Percentiles rank a stretch among this genome's conserved stretches.
Conservation (phyloP, 2,329 filamentous ascomycete species). For the Cercospora canescens region DNA sequence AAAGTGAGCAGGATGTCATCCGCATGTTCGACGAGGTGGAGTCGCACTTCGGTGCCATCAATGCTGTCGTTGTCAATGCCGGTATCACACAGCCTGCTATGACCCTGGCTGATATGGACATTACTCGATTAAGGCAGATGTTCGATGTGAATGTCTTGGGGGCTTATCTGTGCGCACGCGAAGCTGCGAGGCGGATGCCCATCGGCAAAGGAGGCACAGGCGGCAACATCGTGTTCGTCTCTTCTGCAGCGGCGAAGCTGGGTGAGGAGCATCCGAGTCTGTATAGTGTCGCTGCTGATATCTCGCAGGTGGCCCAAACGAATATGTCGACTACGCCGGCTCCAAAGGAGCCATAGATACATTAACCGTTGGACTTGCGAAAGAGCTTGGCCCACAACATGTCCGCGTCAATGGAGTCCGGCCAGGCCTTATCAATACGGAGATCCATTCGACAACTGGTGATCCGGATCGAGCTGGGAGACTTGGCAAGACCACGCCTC, state of each 20-base stretch:
- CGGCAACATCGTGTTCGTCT: slow-evolving; percentile 31
- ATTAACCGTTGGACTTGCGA: slow-evolving; percentile 28
- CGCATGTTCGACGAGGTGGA: slow-evolving; percentile 28
- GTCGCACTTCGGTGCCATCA: slow-evolving; percentile 20
- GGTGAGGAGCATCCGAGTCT: slow-evolving; percentile 17
- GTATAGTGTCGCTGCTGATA: not conserved
- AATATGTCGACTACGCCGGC: slow-evolving; percentile 33
- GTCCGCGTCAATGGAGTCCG: slow-evolving; percentile 31
- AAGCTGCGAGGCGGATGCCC: slow-evolving; percentile 28
- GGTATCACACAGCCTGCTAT: slow-evolving; percentile 28
- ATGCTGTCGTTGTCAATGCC: slow-evolving; percentile 33
- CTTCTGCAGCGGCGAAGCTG: slow-evolving; percentile 29
- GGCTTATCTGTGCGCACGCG: slow-evolving; percentile 32
- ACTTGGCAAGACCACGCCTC: slow-evolving; percentile 27
- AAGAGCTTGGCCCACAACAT: slow-evolving; percentile 28
- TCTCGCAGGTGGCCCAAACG: slow-evolving; percentile 10
- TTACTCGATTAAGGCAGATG: slow-evolving; percentile 23
- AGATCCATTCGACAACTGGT: slow-evolving; percentile 29
- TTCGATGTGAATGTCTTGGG: slow-evolving; percentile 32
- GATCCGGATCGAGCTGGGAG: slow-evolving; percentile 26
- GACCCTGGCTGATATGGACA: slow-evolving; percentile 28
- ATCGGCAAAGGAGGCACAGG: slow-evolving; percentile 8
- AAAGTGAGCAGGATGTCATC: slow-evolving; percentile 26
- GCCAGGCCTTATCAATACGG: slow-evolving; percentile 31
- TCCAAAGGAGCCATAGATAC: slow-evolving; percentile 33